phyloP scores from a whole-genome alignment of 2,329 filamentous ascomycete genomes.

The Fusarium avenaceum region DNA sequence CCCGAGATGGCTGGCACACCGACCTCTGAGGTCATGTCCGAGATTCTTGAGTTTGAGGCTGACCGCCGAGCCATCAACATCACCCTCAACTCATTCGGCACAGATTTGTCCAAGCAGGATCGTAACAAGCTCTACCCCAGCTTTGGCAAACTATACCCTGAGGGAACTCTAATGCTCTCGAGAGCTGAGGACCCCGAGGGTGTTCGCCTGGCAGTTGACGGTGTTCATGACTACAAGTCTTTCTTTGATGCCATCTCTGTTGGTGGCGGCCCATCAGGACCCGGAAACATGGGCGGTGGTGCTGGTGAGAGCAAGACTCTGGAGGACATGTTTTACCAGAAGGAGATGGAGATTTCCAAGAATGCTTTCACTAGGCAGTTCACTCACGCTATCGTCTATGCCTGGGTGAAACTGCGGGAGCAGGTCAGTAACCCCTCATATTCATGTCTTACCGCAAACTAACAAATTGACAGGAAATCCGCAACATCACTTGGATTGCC shows the following conservation, averaged over 20 bases:
- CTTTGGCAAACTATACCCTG: conserved; percentile 92
- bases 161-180: conserved; percentile 94
- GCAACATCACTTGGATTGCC: conserved; percentile 99
- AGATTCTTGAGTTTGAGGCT: conserved; percentile 96
- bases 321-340: conserved; percentile 98
- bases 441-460: conserved; percentile 36
- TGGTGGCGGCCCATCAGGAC: conserved; percentile 76
- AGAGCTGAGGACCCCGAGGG: conserved; percentile 95
- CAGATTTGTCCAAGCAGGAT: conserved; percentile 92
- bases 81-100: conserved; percentile 98
- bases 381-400: conserved; percentile 93
- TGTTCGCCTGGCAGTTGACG: conserved; percentile 92
- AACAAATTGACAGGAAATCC: conserved; percentile 81
- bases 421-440: conserved; percentile 73
- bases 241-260: conserved; percentile 95
- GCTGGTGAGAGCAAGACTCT: conserved; percentile 87
- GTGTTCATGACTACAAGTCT: conserved; percentile 90
- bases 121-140: conserved; percentile 95
- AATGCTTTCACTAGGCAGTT: conserved; percentile 95
- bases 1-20: conserved; percentile 89
- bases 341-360: conserved; percentile 99
- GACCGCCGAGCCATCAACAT: conserved; percentile 98
- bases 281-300: conserved; percentile 88
- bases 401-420: conserved; percentile 97
- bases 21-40: conserved; percentile 93